Conservation (phyloP, 257 asterid species). For the Lycium ferocissimum region DNA sequence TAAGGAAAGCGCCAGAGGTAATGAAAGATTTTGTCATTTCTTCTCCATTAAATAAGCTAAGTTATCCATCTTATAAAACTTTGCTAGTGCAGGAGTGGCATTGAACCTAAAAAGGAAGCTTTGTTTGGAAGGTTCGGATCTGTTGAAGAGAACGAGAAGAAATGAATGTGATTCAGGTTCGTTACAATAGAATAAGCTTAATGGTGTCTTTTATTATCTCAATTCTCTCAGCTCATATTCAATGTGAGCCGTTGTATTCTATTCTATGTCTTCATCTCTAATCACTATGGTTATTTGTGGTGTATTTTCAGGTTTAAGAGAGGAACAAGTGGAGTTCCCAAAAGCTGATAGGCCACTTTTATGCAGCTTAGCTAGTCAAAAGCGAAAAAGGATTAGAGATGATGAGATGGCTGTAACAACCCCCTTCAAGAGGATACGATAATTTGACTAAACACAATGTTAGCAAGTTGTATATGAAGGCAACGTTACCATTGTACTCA, state of each 20-base stretch:
- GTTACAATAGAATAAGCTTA: conserved; percentile 4
- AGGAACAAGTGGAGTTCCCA: conserved; percentile 28
- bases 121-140: conserved; percentile 42
- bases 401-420: conserved; percentile 50
- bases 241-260: background rate
- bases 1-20: conserved; percentile 48
- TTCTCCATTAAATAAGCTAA: background rate
- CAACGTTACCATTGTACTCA: background rate
- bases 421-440: conserved; percentile 54
- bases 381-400: conserved; percentile 53
- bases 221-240: background rate
- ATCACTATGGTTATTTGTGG: background rate
- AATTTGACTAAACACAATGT: background rate
- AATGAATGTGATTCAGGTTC: conserved; percentile 45
- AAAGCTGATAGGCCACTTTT: conserved; percentile 28
- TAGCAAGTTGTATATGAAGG: background rate
- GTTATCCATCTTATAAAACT: conserved; percentile 23
- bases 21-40: background rate
- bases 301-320: conserved; percentile 42
- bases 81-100: conserved; percentile 35
- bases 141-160: conserved; percentile 53
- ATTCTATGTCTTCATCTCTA: background rate
- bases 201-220: background rate
- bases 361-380: conserved; percentile 47
- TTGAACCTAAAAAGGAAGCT: conserved; percentile 57